phyloP scores from a whole-genome alignment of 1,284 basidiomycete species.

The Anthracocystis walkeri region DNA sequence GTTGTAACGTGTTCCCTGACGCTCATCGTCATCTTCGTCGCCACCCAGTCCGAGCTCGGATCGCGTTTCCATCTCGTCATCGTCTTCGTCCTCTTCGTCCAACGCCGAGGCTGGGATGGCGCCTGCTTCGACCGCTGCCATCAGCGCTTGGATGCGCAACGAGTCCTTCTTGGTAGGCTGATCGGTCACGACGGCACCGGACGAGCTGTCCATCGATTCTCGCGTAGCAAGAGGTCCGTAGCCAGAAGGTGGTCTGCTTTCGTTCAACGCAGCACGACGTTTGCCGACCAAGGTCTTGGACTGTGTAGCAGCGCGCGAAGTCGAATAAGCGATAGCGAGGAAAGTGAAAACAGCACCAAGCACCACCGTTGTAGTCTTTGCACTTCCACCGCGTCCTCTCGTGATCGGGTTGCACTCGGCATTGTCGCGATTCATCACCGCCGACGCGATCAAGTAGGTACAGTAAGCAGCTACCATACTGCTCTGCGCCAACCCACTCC shows the following conservation, averaged over 20 bases:
- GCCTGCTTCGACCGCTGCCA: slow-evolving; percentile 94
- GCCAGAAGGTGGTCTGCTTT: slow-evolving; percentile 69
- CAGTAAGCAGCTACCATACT: slow-evolving; percentile 97
- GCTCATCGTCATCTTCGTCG: slow-evolving; percentile 90
- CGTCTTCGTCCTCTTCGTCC: slow-evolving; percentile 80
- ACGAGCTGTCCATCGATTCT: slow-evolving; percentile 47
- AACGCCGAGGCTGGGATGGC: slow-evolving; percentile 93
- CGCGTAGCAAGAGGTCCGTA: slow-evolving; percentile 62
- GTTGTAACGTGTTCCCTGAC: slow-evolving; percentile 95
- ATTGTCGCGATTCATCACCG: slow-evolving; percentile 91
- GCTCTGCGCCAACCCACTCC: slow-evolving; percentile 93
- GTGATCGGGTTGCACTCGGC: slow-evolving; percentile 87
- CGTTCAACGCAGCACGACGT: slow-evolving; percentile 73
- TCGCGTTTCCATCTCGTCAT: slow-evolving; percentile 76
- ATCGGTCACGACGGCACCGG: slow-evolving; percentile 77
- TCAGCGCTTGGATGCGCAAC: slow-evolving; percentile 90
- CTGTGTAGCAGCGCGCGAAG: slow-evolving; percentile 93
- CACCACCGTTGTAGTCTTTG: slow-evolving; percentile 87
- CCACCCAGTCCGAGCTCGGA: slow-evolving; percentile 75
- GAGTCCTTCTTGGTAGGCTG: slow-evolving; percentile 88
- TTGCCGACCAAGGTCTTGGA: slow-evolving; percentile 87
- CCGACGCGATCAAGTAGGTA: slow-evolving; percentile 93
- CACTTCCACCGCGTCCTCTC: slow-evolving; percentile 75
- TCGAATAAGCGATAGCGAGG: slow-evolving; percentile 96
- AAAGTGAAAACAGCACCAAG: slow-evolving; percentile 96